phyloP scores from a whole-genome alignment of 2,329 filamentous ascomycete genomes.

The Colletotrichum lupini region DNA sequence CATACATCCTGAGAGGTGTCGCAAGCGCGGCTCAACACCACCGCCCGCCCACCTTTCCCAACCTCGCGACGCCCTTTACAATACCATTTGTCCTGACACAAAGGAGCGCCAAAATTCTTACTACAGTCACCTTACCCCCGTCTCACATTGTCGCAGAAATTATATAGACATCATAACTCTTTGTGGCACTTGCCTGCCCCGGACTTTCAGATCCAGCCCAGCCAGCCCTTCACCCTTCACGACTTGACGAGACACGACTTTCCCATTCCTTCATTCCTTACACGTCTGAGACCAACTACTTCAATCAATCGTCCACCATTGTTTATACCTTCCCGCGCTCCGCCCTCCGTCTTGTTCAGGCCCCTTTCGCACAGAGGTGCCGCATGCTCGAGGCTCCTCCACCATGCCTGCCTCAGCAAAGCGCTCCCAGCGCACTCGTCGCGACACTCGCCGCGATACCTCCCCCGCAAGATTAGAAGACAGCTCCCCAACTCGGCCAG shows the following conservation, averaged over 20 bases:
- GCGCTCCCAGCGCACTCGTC: slow-evolving; percentile 49
- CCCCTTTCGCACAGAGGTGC: slow-evolving; percentile 16
- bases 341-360: not conserved
- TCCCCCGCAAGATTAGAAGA: slow-evolving; percentile 52
- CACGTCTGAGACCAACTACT: slow-evolving; percentile 28
- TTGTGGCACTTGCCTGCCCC: slow-evolving; percentile 24
- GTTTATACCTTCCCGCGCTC: slow-evolving; percentile 5
- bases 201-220: slow-evolving; percentile 1
- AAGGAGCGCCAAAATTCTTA: not conserved
- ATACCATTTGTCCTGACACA: not conserved
- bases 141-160: not conserved
- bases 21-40: not conserved
- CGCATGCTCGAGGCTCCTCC: slow-evolving; percentile 20
- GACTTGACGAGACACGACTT: slow-evolving; percentile 26
- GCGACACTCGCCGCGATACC: slow-evolving; percentile 51
- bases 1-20: not conserved
- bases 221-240: not conserved
- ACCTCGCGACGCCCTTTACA: not conserved
- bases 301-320: slow-evolving; percentile 11
- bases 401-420: slow-evolving; percentile 52
- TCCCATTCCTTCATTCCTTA: slow-evolving; percentile 22
- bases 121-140: not conserved
- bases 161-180: not conserved
- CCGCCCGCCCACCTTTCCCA: not conserved
- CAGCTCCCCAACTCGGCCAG: slow-evolving; percentile 70